phyloP scores from a whole-genome alignment of 176 grass and related monocot genomes.

The Aegilops bicornis region DNA sequence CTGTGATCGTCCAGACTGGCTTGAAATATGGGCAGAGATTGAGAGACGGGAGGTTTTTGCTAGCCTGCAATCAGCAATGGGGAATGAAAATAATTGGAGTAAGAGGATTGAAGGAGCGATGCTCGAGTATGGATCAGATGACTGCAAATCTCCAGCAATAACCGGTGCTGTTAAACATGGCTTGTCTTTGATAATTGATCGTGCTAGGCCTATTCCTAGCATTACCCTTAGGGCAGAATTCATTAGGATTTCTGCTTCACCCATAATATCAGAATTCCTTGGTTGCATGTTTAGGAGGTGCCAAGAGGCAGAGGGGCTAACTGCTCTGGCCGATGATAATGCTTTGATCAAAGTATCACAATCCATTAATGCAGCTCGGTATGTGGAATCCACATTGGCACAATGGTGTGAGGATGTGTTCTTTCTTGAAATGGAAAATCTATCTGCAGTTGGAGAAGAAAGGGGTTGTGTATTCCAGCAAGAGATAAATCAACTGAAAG shows the following conservation, averaged over 20 bases:
- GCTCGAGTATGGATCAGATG: conserved; percentile 60
- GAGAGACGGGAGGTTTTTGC: conserved; percentile 62
- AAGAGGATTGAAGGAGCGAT: conserved; percentile 41
- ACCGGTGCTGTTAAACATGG: conserved; percentile 42
- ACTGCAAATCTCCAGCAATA: conserved; percentile 70
- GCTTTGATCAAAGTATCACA: conserved; percentile 71
- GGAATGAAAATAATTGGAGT: conserved; percentile 75
- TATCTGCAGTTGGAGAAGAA: conserved; percentile 3
- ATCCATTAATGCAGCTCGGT: conserved; percentile 70
- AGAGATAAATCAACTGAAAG: conserved; percentile 54
- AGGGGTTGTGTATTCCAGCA: conserved; percentile 59
- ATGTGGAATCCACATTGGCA: conserved; percentile 54
- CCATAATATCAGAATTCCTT: conserved; percentile 61
- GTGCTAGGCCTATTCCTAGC: conserved; percentile 69
- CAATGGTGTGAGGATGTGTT: conserved; percentile 93
- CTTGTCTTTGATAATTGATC: conserved; percentile 79
- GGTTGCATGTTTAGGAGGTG: conserved; percentile 72
- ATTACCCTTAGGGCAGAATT: conserved; percentile 73
- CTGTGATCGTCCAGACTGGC: conserved; percentile 85
- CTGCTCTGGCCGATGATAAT: conserved; percentile 88
- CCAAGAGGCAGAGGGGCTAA: conserved; percentile 96
- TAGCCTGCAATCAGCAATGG: conserved; percentile 64
- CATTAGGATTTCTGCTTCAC: conserved; percentile 58
- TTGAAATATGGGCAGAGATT: conserved; percentile 90
- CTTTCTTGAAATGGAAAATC: conserved; percentile 92